Evolutionary conservation across 2,329 filamentous ascomycete species (phyloP).

Genomic region (Diaporthe humulicola): DNA sequence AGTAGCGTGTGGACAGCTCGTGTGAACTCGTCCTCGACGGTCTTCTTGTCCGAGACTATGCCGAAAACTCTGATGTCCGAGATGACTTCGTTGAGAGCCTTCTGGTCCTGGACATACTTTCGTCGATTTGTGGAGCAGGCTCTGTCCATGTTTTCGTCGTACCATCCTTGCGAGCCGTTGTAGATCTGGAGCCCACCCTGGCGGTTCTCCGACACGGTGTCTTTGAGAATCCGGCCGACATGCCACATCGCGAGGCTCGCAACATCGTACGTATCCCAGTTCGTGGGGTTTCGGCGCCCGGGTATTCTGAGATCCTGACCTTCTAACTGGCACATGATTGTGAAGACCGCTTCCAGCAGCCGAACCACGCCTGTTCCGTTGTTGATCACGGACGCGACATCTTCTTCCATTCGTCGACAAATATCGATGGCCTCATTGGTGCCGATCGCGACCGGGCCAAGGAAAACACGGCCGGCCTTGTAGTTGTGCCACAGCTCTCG

Average conservation of each 20-base stretch:
- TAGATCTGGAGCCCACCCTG: background rate
- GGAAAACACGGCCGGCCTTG: background rate
- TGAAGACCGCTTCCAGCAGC: background rate
- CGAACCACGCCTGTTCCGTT: background rate
- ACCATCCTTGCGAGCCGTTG: background rate
- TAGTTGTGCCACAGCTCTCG: background rate
- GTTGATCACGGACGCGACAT: background rate
- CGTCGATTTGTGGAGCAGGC: background rate
- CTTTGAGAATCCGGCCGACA: background rate
- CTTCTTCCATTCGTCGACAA: slow-evolving; percentile 12
- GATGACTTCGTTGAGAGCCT: background rate
- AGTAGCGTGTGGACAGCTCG: background rate
- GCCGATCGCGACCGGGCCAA: background rate
- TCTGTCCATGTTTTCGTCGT: background rate
- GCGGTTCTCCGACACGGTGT: background rate
- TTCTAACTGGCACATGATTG: background rate
- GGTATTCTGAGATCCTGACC: background rate
- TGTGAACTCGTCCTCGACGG: slow-evolving; percentile 2
- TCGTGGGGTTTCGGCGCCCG: background rate
- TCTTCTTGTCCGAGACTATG: background rate
- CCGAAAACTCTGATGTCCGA: background rate
- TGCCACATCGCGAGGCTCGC: background rate
- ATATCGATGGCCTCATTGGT: slow-evolving; percentile 6
- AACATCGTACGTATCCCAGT: background rate
- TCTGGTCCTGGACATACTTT: background rate